Base-by-base conservation (phyloP, 2,329 filamentous ascomycete species). In the Fusarium nanum region DNA sequence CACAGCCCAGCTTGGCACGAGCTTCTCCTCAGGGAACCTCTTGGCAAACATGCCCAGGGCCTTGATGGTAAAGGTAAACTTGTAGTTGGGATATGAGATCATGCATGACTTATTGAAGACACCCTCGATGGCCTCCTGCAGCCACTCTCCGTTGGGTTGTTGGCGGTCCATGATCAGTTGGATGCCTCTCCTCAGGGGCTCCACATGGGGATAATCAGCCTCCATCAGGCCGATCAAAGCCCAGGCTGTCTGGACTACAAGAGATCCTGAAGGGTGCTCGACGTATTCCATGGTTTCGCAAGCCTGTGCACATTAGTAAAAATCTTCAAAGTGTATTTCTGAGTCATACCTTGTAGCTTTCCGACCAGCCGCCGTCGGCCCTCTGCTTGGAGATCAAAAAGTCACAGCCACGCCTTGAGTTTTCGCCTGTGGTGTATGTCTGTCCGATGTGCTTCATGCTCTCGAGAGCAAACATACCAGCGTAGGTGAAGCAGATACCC, bases 81-180 rank as follows among this genome's bases (percentile, higher is more conserved):
- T 99, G 85, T 99, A 99, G 84, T 99, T 99, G 45, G 95, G 95
- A 77, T 99, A 99, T 1, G 93, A 96, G 71, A 99, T 99, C 93
- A 98, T 98, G 85, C 95, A 98, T 76, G 91, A 96, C 84, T 98
- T 97, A 82, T 99, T 99, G 82, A 99, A 99, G 13, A 99, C 96
- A 4, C 96, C 96, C 80, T 99, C 96, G 74, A 99, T 98, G 1
- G 92, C 91, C 80, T 98, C 96, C 78, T 98, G 94, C 72, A 92
- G 78, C 96, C 96, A 99, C 82, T 98, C 94, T 34, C 96, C 96
- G 76, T 97, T 97, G 5, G 84, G 78, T 79, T 93, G 91, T 83
- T 99, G 96, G 50, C 95, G 88, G 30, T 86, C 82, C 90, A 98
- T 95, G 68, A 99, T 87, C 74, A 99, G 84, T 78, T 87, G 88